These are phyloP conservation scores for Neurospora crassa DNA, from an alignment of 2,329 filamentous ascomycete species.

Conservation along the genomic window DNA sequence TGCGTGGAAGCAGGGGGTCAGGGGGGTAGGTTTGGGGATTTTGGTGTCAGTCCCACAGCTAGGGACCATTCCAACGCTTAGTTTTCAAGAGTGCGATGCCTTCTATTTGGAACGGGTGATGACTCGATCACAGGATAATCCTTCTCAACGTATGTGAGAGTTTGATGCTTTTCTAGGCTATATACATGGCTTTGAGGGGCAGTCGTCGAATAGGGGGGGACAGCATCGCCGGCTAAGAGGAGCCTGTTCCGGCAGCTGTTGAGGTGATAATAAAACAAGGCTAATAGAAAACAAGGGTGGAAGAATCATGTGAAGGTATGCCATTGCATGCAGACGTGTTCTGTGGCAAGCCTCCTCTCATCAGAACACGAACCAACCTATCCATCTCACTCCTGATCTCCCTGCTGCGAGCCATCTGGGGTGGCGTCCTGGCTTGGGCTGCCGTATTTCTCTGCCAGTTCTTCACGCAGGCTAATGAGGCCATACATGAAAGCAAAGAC, in stretches of 20 bases:
- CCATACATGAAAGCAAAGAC: conserved; percentile 41
- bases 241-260: background rate
- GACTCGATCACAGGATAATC: background rate
- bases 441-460: conserved; percentile 18
- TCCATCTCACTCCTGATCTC: background rate
- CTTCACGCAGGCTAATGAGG: conserved; percentile 39
- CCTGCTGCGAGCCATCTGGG: background rate
- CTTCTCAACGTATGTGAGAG: background rate
- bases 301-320: background rate
- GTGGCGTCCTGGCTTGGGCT: conserved; percentile 3
- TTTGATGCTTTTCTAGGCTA: background rate
- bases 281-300: background rate
- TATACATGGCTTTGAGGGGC: background rate
- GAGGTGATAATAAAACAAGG: background rate
- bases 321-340: background rate
- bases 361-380: background rate
- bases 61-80: background rate
- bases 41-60: background rate
- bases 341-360: background rate
- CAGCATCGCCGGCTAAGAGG: background rate
- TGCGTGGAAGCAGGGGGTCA: background rate
- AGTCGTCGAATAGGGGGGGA: background rate
- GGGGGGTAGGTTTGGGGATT: background rate
- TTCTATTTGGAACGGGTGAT: background rate
- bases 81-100: background rate